Evolutionary conservation across 306 rosid genomes (phyloP), one percentile per base, ranked within the genome.

Genomic region (Cicer arietinum): DNA sequence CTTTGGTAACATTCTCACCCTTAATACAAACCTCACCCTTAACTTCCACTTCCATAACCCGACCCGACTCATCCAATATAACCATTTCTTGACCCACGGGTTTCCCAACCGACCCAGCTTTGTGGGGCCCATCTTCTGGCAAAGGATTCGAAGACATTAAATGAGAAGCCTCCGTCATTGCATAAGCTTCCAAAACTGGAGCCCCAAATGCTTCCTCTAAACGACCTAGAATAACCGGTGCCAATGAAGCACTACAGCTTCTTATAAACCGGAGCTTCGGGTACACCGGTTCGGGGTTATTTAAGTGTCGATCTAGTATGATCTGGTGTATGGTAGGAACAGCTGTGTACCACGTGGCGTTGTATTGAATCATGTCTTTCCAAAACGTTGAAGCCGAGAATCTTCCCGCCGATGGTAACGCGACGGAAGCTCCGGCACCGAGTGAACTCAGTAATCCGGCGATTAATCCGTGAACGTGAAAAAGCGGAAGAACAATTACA

Each of bases 301-400:
- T 80, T 30, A 39, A 13, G 76, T 94, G 97, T 12, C 96, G 93
- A n/a, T 94, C 97, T 8, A 94, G 84, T 30, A 94, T 75, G 82
- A 94, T 94, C 81, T 91, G 98, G 79, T 94, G 98, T 53, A 94
- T 90, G n/a, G 98, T 94, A 1, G 96, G 98, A 25, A 94, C 98
- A 7, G 96, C 90, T 0, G 97, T 94, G 82, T 94, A 94, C 97
- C 98, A 94, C 66, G 98, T 91, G 42, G 93, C 96, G 20, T 75
- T 76, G 58, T 84, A 84, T 4, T 71, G 18, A 10, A 62, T 7
- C 98, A 94, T 94, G 81, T 94, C 98, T 5, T 82, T 50, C 97
- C 96, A 94, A 64, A 94, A 94, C 48, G 93, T 69, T 1, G 97
- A 84, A 1, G 97, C 98, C 0, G 97, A 90, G 90, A 94, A 94